Percentiles rank a stretch among this genome's conserved stretches.
Conservation (phyloP, 1,139 yeast genomes). For the Yamadazyma atlantica region DNA sequence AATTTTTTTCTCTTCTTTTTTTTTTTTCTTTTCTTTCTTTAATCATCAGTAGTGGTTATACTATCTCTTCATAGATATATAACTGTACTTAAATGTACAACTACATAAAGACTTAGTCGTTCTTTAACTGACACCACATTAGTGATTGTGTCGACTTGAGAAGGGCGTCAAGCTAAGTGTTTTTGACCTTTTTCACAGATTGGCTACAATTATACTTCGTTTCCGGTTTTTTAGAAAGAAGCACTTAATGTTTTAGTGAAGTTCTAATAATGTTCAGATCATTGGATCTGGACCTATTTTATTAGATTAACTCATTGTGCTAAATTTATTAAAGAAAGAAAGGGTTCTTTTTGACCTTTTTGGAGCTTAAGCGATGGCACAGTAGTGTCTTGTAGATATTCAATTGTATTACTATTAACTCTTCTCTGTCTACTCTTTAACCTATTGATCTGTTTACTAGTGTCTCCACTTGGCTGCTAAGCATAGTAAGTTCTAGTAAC, state of each 20-base stretch:
- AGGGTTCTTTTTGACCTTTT: not conserved
- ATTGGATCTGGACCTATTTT: constrained; percentile 9
- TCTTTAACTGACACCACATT: constrained; percentile 31
- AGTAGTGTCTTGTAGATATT: no score
- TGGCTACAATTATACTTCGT: constrained; percentile 71
- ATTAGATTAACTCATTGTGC: constrained; percentile 48
- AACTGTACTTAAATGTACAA: constrained; percentile 38
- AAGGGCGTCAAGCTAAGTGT: constrained; percentile 49
- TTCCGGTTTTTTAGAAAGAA: constrained; percentile 71
- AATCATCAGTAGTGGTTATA: constrained; percentile 73
- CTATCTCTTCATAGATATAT: constrained; percentile 55
- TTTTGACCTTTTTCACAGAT: constrained; percentile 60
- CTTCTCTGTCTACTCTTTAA: no score
- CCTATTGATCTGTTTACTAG: no score
- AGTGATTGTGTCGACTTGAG: constrained; percentile 36
- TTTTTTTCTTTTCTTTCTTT: constrained; percentile 12
- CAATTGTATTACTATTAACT: no score
- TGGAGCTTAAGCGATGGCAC: no score
- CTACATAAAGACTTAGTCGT: constrained; percentile 56
- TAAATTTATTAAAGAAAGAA: constrained; percentile 26
- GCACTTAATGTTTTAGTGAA: constrained; percentile 21
- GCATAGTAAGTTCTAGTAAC: not conserved
- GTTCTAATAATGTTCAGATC: constrained; percentile 13
- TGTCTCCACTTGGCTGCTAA: no score
- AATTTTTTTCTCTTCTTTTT: not conserved